Base-by-base conservation (phyloP, 495 filamentous ascomycete species). In the Tuber borchii region DNA sequence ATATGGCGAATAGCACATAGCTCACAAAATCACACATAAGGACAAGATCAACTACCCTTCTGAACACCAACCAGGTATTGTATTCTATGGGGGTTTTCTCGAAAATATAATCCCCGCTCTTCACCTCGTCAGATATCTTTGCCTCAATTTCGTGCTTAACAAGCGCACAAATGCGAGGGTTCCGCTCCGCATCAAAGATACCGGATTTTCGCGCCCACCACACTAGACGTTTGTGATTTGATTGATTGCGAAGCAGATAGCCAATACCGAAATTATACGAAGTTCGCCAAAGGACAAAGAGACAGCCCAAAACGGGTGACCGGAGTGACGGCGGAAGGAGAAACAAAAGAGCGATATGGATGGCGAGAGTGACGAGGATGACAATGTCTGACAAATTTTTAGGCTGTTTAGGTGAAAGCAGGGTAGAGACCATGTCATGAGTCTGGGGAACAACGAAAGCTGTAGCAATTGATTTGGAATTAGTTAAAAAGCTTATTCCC, bases 11-110 rank as follows among this genome's bases (percentile, higher is more conserved):
- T 68, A 97, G 88, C 85, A 92, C 94, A 86, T 98, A 99, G 56
- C 94, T 97, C 51, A 92, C 90, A 85, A 99, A 98, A 84, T 99
- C 95, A 86, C 94, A 97, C 93, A 99, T 97, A 80, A 99, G 87
- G 79, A 98, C 97, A 81, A 98, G 85, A 81, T 99, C 95, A 74
- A 97, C 95, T 20, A 98, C 88, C 77, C 95, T 91, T 71, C 95
- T 90, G 85, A 98, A 99, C 74, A 97, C 89, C 26, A 99, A 89
- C 95, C 95, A 99, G 71, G 96, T 96, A 85, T 99, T 99, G 87
- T 97, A 99, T 88, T 99, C 95, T 84, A 97, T 87, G 16, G 95
- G 95, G 1, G 94, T 93, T 73, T 92, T 87, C 79, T 95, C 94
- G 82, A 99, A 97, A 74, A 91, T 91, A 86, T 98, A 99, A 85